Conservation (phyloP, 108 stramenopile species). For the Skeletonema grethae region DNA sequence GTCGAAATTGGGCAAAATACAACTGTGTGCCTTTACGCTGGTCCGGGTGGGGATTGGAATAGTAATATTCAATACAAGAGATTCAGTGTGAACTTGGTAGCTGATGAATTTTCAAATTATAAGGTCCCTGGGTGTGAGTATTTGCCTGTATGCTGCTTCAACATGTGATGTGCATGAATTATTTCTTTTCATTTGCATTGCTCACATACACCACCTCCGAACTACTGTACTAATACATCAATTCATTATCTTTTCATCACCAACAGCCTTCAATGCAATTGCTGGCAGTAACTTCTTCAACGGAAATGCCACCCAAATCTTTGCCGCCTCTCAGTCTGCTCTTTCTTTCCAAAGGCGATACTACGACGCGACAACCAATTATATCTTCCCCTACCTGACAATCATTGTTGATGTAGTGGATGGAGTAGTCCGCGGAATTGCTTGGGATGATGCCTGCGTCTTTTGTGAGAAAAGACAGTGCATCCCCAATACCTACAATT, state of each 20-base stretch:
- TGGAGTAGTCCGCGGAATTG: constrained; percentile 78
- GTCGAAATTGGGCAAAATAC: constrained; percentile 35
- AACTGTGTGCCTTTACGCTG: constrained; percentile 43
- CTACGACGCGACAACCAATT: constrained; percentile 41
- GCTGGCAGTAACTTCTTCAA: constrained; percentile 8
- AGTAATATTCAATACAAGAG: constrained; percentile 34
- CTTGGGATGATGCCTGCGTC: constrained; percentile 92
- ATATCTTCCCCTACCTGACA: constrained; percentile 79
- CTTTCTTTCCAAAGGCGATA: constrained; percentile 66
- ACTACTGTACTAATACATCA: too few relatives aligned
- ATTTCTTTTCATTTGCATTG: neutral
- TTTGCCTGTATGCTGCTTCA: neutral
- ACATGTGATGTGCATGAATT: neutral
- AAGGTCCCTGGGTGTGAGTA: constrained; percentile 42
- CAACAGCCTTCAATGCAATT: constrained; percentile 27
- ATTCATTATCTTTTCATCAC: neutral
- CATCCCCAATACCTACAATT: constrained; percentile 79
- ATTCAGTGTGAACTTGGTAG: constrained; percentile 34
- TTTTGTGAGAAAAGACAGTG: constrained; percentile 71
- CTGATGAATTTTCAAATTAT: constrained; percentile 50
- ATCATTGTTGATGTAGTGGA: constrained; percentile 87
- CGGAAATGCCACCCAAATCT: constrained; percentile 25
- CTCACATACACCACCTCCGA: too few relatives aligned
- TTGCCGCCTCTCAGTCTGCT: constrained; percentile 41
- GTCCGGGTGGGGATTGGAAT: constrained; percentile 45